Conservation (phyloP, 140 eudicot genomes). For the Bidens hawaiensis region DNA sequence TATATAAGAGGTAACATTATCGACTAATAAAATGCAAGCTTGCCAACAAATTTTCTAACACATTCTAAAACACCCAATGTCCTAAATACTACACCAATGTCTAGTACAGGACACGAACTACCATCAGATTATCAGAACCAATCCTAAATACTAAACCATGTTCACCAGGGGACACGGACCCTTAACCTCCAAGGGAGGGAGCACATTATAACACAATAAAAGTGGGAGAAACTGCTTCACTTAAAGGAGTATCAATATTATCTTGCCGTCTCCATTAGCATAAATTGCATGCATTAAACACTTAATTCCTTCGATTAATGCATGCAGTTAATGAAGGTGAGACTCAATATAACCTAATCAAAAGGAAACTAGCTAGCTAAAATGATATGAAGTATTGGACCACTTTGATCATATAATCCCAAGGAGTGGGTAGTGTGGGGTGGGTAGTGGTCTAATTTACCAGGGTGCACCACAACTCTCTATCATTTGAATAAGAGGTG, state of each 20-base stretch:
- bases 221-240: neutral
- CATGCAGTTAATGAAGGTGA: neutral
- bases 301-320: too few species aligned
- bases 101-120: too few species aligned
- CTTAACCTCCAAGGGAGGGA: too few species aligned
- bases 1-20: too few species aligned
- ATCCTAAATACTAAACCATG: too few species aligned
- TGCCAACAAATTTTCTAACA: too few species aligned
- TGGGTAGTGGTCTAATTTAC: conserved; percentile 10
- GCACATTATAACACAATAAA: conserved; percentile 1
- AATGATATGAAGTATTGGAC: conserved; percentile 27
- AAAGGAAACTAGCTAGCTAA: neutral
- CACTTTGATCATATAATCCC: conserved; percentile 16
- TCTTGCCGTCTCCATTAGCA: neutral
- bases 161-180: too few species aligned
- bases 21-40: too few species aligned
- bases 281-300: neutral
- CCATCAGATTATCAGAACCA: too few species aligned
- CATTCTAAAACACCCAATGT: too few species aligned
- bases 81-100: too few species aligned
- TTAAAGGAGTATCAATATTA: neutral
- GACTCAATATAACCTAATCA: neutral
- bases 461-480: conserved; percentile 28
- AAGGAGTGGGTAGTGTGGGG: conserved; percentile 11
- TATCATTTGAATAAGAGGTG: conserved; percentile 19